Evolutionary conservation across 1,139 yeast genomes (phyloP).

Genomic region (Taphrina betulina): DNA sequence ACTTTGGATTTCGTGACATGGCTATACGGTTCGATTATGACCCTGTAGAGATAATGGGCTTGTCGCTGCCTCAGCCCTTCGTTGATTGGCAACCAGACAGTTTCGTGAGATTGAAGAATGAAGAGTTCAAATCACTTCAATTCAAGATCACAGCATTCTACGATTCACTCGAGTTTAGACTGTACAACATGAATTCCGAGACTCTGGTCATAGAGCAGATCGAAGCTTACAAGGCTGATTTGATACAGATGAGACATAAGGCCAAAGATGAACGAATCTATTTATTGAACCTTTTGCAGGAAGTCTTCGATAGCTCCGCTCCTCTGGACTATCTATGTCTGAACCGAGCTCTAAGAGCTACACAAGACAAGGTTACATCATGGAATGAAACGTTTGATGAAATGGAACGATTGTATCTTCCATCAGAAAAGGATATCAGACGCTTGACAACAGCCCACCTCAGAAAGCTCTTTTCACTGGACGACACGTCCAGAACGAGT

Average conservation of each 20-base stretch:
- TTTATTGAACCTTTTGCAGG: constrained; percentile 52
- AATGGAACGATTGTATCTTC: constrained; percentile 77
- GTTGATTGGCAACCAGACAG: constrained; percentile 71
- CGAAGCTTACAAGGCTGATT: constrained; percentile 62
- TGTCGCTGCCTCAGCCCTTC: constrained; percentile 72
- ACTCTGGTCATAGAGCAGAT: constrained; percentile 61
- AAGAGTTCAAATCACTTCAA: constrained; percentile 57
- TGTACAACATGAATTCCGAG: constrained; percentile 79
- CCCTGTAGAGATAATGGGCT: constrained; percentile 69
- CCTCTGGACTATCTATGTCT: constrained; percentile 69
- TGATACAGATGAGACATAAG: constrained; percentile 58
- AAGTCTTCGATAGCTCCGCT: constrained; percentile 56
- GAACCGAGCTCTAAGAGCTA: constrained; percentile 64
- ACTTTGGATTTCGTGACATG: constrained; percentile 77
- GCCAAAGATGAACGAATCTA: constrained; percentile 55
- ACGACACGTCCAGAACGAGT: constrained; percentile 30
- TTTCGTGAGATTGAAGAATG: constrained; percentile 67
- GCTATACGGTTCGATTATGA: constrained; percentile 79
- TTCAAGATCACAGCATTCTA: constrained; percentile 62
- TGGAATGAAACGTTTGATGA: constrained; percentile 87
- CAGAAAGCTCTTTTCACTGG: constrained; percentile 65
- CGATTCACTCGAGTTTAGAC: constrained; percentile 67
- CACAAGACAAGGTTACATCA: constrained; percentile 77
- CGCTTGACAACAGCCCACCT: constrained; percentile 86
- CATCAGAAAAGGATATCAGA: constrained; percentile 91